A percentile compares a stretch with the other conserved stretches of the same genome.
Conservation (phyloP, 192 early-diverging fungal species). For the Obelidium mucronatum region DNA sequence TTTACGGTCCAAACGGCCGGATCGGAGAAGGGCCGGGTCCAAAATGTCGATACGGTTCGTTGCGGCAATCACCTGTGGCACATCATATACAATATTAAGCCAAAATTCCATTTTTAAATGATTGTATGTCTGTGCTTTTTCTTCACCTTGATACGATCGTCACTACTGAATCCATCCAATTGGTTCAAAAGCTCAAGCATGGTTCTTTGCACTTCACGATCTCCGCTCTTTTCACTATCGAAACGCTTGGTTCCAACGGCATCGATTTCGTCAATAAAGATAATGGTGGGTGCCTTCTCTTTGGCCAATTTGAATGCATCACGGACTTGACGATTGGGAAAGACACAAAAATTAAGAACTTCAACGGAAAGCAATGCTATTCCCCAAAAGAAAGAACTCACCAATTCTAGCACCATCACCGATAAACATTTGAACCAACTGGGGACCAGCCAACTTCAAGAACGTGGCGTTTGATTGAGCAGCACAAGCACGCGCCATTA, state of each 20-base stretch:
- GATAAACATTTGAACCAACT: constrained; percentile 84
- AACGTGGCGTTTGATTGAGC: constrained; percentile 96
- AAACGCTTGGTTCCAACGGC: constrained; percentile 99
- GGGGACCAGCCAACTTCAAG: constrained; percentile 95
- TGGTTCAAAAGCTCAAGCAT: constrained; percentile 99
- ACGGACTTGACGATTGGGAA: constrained; percentile 61
- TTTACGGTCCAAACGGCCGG: constrained; percentile 96
- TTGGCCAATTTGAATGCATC: constrained; percentile 97
- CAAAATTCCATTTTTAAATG: too few relatives aligned
- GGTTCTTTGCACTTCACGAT: constrained; percentile 98
- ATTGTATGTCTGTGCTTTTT: not conserved
- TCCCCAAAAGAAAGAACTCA: not conserved
- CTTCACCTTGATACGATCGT: constrained; percentile 93
- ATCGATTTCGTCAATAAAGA: constrained; percentile 99
- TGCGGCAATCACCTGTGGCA: constrained; percentile 89
- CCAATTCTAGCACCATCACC: constrained; percentile 57
- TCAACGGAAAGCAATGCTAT: not conserved
- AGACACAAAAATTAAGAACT: constrained; percentile 37
- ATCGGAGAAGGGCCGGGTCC: constrained; percentile 95
- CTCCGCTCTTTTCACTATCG: constrained; percentile 95
- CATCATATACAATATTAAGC: constrained; percentile 65
- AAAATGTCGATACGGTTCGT: constrained; percentile 98
- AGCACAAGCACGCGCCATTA: constrained; percentile 97
- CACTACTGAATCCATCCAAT: constrained; percentile 94
- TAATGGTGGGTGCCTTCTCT: constrained; percentile 98